Percentiles rank a stretch among this genome's conserved stretches.
Conservation (phyloP, 2,329 filamentous ascomycete genomes). For the Microdochium trichocladiopsis region DNA sequence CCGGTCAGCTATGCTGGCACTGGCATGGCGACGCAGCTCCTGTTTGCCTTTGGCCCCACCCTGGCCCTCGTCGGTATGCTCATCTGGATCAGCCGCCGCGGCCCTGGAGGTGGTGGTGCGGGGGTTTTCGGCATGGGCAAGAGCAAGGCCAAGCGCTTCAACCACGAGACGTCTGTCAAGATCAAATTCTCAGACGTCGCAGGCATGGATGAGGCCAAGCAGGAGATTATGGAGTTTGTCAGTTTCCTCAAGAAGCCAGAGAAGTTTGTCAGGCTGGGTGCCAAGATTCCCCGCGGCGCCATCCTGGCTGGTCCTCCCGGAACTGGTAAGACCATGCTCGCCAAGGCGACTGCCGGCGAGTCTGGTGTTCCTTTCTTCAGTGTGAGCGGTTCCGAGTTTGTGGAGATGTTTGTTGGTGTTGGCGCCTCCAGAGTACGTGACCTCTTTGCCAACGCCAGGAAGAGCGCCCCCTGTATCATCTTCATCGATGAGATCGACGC, state of each 20-base stretch:
- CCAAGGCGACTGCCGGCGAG: conserved; percentile 95
- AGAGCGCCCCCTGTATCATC: conserved; percentile 96
- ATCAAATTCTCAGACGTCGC: conserved; percentile 96
- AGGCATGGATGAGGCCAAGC: conserved; percentile 96
- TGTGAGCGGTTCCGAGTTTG: conserved; percentile 96
- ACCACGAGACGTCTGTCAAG: conserved; percentile 92
- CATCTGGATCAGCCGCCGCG: conserved; percentile 71
- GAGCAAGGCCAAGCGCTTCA: conserved; percentile 94
- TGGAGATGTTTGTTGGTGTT: conserved; percentile 99
- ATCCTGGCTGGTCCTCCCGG: conserved; percentile 96
- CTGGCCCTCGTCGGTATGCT: conserved; percentile 78
- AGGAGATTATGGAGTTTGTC: conserved; percentile 99
- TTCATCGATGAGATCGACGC: conserved; percentile 99
- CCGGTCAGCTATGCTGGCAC: conserved; percentile 83
- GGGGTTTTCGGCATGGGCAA: conserved; percentile 95
- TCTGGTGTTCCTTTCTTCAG: conserved; percentile 97
- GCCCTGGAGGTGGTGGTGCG: conserved; percentile 56
- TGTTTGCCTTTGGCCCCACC: conserved; percentile 79
- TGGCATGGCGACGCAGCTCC: conserved; percentile 63
- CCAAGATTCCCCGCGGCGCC: conserved; percentile 94
- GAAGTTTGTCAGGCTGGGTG: conserved; percentile 86
- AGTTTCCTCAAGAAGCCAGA: conserved; percentile 92
- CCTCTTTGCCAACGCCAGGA: conserved; percentile 87
- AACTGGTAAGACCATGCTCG: conserved; percentile 95
- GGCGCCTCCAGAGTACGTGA: conserved; percentile 93